phyloP scores from a whole-genome alignment of 2,329 filamentous ascomycete genomes.

The Aspergillus nomiae region DNA sequence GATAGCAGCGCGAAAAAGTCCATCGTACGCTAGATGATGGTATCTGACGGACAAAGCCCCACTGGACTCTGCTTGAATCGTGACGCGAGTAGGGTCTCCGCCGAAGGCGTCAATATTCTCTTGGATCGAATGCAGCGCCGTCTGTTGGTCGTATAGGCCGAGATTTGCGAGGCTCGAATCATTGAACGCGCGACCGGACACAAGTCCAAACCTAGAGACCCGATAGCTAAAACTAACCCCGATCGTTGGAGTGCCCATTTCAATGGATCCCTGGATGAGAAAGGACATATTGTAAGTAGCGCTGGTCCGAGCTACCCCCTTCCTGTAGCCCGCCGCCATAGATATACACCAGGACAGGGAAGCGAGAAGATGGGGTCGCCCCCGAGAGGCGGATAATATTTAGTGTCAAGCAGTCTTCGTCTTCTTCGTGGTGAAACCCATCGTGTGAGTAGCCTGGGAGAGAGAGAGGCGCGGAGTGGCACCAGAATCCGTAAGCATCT shows the following conservation, averaged over 20 bases:
- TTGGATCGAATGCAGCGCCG: constrained; percentile 16
- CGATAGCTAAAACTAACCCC: constrained; percentile 56
- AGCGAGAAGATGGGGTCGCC: not conserved
- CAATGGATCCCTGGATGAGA: constrained; percentile 55
- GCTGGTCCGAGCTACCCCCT: constrained; percentile 28
- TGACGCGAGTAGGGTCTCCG: constrained; percentile 15
- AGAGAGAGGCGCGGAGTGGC: constrained; percentile 2
- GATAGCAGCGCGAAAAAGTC: constrained; percentile 27
- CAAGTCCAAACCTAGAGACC: constrained; percentile 53
- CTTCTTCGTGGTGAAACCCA: constrained; percentile 9
- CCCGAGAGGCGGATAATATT: constrained; percentile 24
- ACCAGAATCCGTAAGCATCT: constrained; percentile 8
- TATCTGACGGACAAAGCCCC: constrained; percentile 21
- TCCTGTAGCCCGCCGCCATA: constrained; percentile 47
- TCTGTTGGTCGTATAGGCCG: constrained; percentile 38
- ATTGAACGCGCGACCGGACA: constrained; percentile 39
- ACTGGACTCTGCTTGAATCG: constrained; percentile 19
- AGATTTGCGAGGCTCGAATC: constrained; percentile 29
- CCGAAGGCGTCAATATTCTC: constrained; percentile 22
- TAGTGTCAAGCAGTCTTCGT: constrained; percentile 25
- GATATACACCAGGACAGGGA: constrained; percentile 26
- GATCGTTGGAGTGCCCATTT: constrained; percentile 52
- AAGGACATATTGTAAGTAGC: constrained; percentile 59
- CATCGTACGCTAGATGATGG: constrained; percentile 25
- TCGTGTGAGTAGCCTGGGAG: constrained; percentile 6